A percentile compares a stretch with the other conserved stretches of the same genome.
Conservation (phyloP, 192 early-diverging fungal species). For the Gorgonomyces haynaldii region DNA sequence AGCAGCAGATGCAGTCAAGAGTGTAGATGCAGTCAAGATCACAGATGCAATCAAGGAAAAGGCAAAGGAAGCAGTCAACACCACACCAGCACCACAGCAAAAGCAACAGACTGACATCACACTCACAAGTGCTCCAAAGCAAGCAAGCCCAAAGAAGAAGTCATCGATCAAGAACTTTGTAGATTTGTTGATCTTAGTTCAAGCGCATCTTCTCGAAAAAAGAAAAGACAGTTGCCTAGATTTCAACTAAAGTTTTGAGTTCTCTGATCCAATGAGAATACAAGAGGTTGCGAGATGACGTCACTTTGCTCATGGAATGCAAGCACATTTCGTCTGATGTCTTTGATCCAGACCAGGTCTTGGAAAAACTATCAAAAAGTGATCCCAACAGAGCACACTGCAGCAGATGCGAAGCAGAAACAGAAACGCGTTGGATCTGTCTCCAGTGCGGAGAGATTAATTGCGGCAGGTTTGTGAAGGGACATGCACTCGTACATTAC, state of each 20-base stretch:
- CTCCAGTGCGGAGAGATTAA: constrained; percentile 9
- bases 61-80: too few species aligned
- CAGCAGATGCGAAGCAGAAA: constrained; percentile 2
- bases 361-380: background rate
- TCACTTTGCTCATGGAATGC: background rate
- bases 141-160: too few species aligned
- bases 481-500: constrained; percentile 12
- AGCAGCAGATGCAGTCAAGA: too few species aligned
- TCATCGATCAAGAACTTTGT: too few species aligned
- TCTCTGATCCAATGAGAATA: background rate
- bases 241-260: background rate
- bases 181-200: too few species aligned
- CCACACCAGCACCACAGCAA: too few species aligned
- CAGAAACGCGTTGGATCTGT: constrained; percentile 12
- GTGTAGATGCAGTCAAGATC: too few species aligned
- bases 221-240: background rate
- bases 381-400: background rate
- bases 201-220: background rate
- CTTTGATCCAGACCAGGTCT: background rate
- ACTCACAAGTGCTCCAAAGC: too few species aligned
- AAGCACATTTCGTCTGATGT: background rate
- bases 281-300: background rate
- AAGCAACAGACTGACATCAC: too few species aligned
- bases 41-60: too few species aligned
- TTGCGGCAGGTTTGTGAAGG: constrained; percentile 14